Conservation (phyloP, 225 moss, liverwort and hornwort genomes). For the Pseudisothecium myosuroides region DNA sequence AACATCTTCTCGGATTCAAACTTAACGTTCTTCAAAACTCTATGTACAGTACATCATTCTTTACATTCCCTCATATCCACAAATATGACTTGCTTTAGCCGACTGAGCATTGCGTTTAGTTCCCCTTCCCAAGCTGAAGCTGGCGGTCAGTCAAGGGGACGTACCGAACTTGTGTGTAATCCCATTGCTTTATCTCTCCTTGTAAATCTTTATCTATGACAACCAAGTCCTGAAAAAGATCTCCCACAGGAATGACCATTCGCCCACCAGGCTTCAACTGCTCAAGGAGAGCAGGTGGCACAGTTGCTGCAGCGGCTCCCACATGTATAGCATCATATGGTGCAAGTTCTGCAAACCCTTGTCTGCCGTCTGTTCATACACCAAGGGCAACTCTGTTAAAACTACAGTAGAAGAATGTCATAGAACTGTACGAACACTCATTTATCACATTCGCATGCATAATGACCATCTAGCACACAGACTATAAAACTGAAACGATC, state of each 20-base stretch:
- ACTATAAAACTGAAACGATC: neutral
- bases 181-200: conserved; percentile 42
- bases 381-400: neutral
- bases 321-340: conserved; percentile 82
- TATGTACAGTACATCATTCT: neutral
- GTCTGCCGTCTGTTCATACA: conserved; percentile 43
- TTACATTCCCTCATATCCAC: neutral
- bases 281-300: conserved; percentile 61
- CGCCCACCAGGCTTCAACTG: conserved; percentile 70
- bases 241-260: conserved; percentile 83
- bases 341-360: conserved; percentile 55
- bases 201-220: conserved; percentile 55
- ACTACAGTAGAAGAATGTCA: neutral
- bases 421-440: neutral
- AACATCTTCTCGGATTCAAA: neutral
- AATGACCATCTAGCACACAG: neutral
- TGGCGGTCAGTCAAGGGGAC: conserved; percentile 65
- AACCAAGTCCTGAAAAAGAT: conserved; percentile 53
- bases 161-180: conserved; percentile 55
- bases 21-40: neutral
- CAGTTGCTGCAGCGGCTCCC: conserved; percentile 53
- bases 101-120: neutral
- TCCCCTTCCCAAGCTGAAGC: conserved; percentile 35
- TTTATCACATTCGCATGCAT: neutral
- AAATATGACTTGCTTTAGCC: neutral